A percentile compares a stretch with the other conserved stretches of the same genome.
Evolutionary conservation across 192 early-diverging fungal species (phyloP).

Genomic region (Powellomyces hirtus): DNA sequence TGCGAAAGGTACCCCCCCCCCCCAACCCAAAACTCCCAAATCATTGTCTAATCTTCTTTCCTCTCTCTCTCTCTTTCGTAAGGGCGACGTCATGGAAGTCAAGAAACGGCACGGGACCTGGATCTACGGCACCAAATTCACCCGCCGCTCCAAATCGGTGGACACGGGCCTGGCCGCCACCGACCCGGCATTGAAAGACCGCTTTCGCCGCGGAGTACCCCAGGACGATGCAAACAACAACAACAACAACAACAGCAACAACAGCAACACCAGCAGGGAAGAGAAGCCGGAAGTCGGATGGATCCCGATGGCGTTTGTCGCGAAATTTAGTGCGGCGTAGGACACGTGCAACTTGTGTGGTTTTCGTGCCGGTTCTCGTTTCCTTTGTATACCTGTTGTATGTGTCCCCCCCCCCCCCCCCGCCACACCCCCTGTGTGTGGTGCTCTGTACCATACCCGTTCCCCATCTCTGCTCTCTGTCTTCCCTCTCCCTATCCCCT

Average conservation of each 20-base stretch:
- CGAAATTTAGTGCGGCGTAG: constrained; percentile 27
- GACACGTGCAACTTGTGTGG: not conserved
- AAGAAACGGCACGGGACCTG: constrained; percentile 45
- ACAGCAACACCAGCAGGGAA: not conserved
- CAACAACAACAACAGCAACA: not conserved
- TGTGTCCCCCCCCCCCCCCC: too few relatives aligned
- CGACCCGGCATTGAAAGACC: constrained; percentile 5
- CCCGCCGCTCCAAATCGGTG: not conserved
- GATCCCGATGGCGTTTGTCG: constrained; percentile 48
- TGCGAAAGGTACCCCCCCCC: constrained; percentile 34
- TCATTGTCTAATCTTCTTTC: too few relatives aligned
- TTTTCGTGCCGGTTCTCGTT: too few relatives aligned
- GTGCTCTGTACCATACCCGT: too few relatives aligned
- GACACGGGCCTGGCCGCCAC: not conserved
- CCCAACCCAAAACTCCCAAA: not conserved
- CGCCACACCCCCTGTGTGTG: too few relatives aligned
- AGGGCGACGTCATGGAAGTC: constrained; percentile 44
- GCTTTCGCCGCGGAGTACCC: constrained; percentile 25
- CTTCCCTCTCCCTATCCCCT: too few relatives aligned
- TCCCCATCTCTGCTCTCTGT: too few relatives aligned
- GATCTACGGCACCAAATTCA: constrained; percentile 44
- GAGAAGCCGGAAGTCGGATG: constrained; percentile 34
- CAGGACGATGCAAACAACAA: not conserved
- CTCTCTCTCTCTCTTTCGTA: not conserved
- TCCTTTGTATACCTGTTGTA: too few relatives aligned